Conservation (phyloP, 208 protist species). For the Acanthamoeba triangularis region DNA sequence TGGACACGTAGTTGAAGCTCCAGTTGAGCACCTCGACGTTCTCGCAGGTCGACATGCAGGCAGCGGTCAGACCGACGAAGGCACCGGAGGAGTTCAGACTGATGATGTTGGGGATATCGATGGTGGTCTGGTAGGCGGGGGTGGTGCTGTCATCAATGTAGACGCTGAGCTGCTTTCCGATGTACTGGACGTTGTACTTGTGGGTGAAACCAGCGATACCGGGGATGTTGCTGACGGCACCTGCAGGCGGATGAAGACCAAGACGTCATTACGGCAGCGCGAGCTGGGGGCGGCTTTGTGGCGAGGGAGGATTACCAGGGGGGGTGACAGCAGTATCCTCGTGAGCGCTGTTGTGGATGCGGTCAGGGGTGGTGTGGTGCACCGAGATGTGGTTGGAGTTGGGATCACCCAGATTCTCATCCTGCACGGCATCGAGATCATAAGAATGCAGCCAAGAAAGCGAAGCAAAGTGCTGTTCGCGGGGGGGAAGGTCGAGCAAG, state of each 20-base stretch:
- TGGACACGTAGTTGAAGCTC: constrained; percentile 48
- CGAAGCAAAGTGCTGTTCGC: neutral
- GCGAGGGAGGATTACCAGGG: neutral
- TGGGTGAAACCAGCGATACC: constrained; percentile 3
- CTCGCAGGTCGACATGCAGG: constrained; percentile 21
- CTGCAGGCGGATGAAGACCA: neutral
- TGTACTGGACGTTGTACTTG: constrained; percentile 47
- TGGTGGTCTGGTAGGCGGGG: neutral
- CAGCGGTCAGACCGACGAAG: neutral
- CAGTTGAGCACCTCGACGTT: constrained; percentile 35
- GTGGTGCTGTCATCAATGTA: constrained; percentile 1
- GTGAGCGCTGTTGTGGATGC: constrained; percentile 9
- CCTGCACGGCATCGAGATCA: neutral
- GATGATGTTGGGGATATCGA: constrained; percentile 25
- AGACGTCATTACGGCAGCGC: neutral
- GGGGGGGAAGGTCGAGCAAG: neutral
- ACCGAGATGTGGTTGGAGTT: constrained; percentile 50
- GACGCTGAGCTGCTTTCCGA: constrained; percentile 29
- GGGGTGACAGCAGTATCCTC: neutral
- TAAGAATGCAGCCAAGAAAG: neutral
- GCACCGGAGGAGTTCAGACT: neutral
- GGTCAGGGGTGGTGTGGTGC: neutral
- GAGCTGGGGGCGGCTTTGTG: neutral
- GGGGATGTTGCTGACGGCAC: neutral
- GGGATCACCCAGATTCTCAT: constrained; percentile 24